These are phyloP conservation scores for Rubus idaeus DNA, from an alignment of 306 rosid genomes.

Conservation along the genomic window DNA sequence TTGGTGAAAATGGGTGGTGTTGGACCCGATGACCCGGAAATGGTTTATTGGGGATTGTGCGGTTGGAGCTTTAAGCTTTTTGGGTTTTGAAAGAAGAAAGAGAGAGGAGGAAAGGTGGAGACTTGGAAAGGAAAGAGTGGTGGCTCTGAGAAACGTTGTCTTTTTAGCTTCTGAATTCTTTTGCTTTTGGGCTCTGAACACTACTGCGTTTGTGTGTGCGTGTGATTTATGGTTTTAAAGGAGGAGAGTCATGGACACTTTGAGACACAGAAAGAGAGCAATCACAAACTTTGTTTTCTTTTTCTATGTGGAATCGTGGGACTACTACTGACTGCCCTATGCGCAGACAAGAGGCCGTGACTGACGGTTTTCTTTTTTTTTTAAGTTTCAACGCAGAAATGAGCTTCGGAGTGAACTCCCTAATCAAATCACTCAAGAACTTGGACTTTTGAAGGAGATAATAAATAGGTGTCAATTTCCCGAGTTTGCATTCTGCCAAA, in stretches of 20 bases:
- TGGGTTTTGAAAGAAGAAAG: not conserved
- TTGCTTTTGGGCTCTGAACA: constrained; percentile 5
- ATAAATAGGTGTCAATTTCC: no score
- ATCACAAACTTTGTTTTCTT: not conserved
- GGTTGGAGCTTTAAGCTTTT: not conserved
- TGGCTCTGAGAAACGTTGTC: not conserved
- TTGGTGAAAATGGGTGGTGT: constrained; percentile 30
- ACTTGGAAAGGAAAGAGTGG: not conserved
- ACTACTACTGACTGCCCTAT: not conserved
- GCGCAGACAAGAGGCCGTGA: constrained; percentile 15
- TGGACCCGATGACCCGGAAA: constrained; percentile 52
- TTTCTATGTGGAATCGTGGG: not conserved
- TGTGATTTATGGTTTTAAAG: constrained; percentile 7
- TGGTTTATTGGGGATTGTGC: constrained; percentile 27
- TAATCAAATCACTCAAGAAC: no score
- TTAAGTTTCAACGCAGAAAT: not conserved
- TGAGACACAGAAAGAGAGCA: not conserved
- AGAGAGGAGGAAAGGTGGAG: not conserved
- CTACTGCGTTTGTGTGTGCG: constrained; percentile 6
- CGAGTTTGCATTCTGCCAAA: no score
- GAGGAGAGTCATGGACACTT: not conserved
- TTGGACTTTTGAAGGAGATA: no score
- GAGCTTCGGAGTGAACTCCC: not conserved
- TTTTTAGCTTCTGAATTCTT: constrained; percentile 2
- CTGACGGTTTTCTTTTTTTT: not conserved